phyloP scores from a whole-genome alignment of 2,329 filamentous ascomycete species.

The Chaetomiaceae sp. region DNA sequence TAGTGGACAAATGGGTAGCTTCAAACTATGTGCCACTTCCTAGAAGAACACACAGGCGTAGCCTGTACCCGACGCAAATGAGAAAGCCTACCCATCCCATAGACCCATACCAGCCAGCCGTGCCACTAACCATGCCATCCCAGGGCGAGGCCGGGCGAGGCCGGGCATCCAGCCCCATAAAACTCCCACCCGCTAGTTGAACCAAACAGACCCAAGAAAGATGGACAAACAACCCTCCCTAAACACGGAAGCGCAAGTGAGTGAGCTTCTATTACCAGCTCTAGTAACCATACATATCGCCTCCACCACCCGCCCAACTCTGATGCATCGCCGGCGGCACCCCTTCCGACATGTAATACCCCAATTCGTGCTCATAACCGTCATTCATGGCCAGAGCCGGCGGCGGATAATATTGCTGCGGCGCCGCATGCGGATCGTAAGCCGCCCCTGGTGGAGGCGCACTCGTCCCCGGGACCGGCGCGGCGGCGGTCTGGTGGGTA shows the following conservation, averaged over 20 bases:
- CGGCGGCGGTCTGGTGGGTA: constrained; percentile 31
- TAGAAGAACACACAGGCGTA: too few species aligned
- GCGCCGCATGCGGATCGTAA: constrained; percentile 20
- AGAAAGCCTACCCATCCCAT: not conserved
- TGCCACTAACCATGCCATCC: not conserved
- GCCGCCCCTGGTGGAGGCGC: constrained; percentile 5
- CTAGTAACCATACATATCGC: constrained; percentile 28
- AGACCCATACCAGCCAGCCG: too few species aligned
- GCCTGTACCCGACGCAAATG: not conserved
- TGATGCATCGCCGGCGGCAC: constrained; percentile 18
- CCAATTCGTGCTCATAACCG: constrained; percentile 32
- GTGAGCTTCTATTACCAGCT: too few species aligned
- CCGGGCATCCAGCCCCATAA: too few species aligned
- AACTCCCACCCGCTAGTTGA: constrained; percentile 1
- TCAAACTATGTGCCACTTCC: too few species aligned
- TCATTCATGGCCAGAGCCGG: constrained; percentile 26
- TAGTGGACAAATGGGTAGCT: too few species aligned
- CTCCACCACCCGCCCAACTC: constrained; percentile 24
- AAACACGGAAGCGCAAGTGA: too few species aligned
- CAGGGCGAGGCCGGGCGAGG: too few species aligned
- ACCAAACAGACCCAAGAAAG: too few species aligned
- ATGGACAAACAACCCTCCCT: not conserved
- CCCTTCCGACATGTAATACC: constrained; percentile 30
- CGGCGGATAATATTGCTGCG: constrained; percentile 12
- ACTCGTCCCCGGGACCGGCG: not conserved